Conservation (phyloP, 768 basidiomycete species). For the Strobilomyces confusus region DNA sequence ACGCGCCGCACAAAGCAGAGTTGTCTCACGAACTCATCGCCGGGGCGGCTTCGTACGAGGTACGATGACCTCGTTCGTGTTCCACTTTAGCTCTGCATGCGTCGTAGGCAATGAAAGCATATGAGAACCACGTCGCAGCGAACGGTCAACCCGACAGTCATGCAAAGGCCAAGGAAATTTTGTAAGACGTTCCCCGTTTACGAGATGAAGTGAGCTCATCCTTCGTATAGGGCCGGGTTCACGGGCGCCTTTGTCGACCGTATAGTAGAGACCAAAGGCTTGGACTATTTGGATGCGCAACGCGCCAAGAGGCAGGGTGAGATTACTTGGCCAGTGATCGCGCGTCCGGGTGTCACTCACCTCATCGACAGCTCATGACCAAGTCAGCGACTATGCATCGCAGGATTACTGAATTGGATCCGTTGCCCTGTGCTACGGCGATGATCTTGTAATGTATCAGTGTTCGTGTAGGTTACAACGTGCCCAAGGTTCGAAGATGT, state of each 20-base stretch:
- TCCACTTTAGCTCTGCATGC: not conserved
- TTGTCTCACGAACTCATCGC: not conserved
- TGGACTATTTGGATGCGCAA: not conserved
- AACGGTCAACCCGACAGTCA: not conserved
- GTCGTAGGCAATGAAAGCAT: not conserved
- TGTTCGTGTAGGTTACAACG: constrained; percentile 39
- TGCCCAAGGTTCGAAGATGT: constrained; percentile 63
- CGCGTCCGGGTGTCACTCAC: not conserved
- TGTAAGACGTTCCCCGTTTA: not conserved
- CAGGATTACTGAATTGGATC: not conserved
- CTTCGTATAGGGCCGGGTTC: not conserved
- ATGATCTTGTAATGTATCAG: constrained; percentile 9
- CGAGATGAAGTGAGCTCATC: not conserved
- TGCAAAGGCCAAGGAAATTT: not conserved
- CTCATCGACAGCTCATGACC: not conserved
- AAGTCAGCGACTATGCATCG: not conserved
- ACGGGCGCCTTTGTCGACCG: not conserved
- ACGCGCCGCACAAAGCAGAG: not conserved
- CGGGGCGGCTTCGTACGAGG: not conserved
- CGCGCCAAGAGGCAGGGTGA: not conserved
- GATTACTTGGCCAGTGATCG: not conserved
- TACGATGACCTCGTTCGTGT: not conserved
- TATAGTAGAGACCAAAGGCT: not conserved
- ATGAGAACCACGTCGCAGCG: not conserved
- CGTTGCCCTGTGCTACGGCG: not conserved